Conservation (phyloP, 2,329 filamentous ascomycete genomes). For the Stagonosporopsis vannaccii region DNA sequence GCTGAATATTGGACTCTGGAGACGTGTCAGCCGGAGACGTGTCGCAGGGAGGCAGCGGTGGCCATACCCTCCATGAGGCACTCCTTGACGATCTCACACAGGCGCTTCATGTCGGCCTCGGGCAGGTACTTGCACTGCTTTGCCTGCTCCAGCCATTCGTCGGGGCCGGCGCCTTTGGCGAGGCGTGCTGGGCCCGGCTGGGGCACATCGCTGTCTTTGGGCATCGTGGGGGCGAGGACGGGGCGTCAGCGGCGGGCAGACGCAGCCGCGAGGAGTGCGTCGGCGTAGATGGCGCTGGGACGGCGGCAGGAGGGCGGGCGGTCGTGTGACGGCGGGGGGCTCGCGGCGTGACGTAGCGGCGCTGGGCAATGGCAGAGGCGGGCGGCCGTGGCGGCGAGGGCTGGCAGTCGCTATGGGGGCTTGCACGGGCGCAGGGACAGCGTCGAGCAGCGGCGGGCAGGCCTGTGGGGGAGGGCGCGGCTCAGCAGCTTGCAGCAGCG, state of each 20-base stretch:
- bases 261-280: background rate
- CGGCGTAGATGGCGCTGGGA: conserved; percentile 10
- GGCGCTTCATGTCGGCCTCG: conserved; percentile 95
- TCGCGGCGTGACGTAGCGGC: conserved; percentile 30
- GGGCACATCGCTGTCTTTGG: conserved; percentile 70
- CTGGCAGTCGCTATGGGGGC: background rate
- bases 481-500: conserved; percentile 5
- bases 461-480: background rate
- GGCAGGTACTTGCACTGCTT: conserved; percentile 98
- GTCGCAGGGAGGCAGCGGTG: background rate
- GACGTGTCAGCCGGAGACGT: conserved; percentile 3
- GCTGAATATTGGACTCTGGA: conserved; percentile 96
- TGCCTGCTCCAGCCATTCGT: conserved; percentile 96
- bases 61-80: conserved; percentile 91
- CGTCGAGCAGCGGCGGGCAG: conserved; percentile 2
- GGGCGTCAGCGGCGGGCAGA: background rate
- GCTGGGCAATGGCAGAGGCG: conserved; percentile 29
- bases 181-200: conserved; percentile 91
- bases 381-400: conserved; percentile 5
- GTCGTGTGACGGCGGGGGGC: conserved; percentile 41
- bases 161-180: conserved; percentile 81
- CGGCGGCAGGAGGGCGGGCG: conserved; percentile 19
- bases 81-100: conserved; percentile 99
- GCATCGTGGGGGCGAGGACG: conserved; percentile 47
- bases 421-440: background rate